These are phyloP conservation scores for Theobroma grandiflorum DNA, from an alignment of 441 rosid genomes.

Conservation along the genomic window DNA sequence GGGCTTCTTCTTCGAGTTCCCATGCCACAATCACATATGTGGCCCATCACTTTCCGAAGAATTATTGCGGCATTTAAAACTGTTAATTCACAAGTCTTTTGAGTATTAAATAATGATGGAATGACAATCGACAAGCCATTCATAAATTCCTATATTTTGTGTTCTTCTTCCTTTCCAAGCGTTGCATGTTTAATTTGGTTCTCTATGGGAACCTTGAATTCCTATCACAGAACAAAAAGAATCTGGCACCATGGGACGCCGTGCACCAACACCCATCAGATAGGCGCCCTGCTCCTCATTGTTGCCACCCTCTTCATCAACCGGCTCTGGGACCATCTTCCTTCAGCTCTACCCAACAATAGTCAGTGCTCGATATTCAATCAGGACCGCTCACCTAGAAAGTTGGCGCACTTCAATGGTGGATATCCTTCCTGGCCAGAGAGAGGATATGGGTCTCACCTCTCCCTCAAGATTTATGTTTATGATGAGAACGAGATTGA, in stretches of 20 bases:
- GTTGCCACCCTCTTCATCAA: conserved; percentile 80
- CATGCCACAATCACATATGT: not conserved
- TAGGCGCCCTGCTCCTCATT: conserved; percentile 76
- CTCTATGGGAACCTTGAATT: conserved; percentile 18
- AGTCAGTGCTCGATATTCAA: not conserved
- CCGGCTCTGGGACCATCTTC: conserved; percentile 64
- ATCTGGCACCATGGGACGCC: conserved; percentile 46
- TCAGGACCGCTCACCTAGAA: conserved; percentile 22
- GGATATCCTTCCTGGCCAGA: conserved; percentile 65
- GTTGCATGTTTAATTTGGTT: not conserved
- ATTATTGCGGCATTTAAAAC: conserved; percentile 12
- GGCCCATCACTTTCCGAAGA: not conserved
- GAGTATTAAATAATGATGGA: not conserved
- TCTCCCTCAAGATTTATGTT: conserved; percentile 80
- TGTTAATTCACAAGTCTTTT: not conserved
- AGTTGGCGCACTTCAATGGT: conserved; percentile 40
- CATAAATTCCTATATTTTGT: not conserved
- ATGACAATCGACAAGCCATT: not conserved
- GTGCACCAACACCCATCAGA: conserved; percentile 83
- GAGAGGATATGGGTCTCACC: conserved; percentile 67
- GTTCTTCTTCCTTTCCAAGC: not conserved
- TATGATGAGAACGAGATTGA: conserved; percentile 84
- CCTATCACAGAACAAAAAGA: conserved; percentile 13
- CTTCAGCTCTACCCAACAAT: conserved; percentile 25
- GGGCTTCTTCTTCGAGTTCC: not conserved